Evolutionary conservation across 108 stramenopile species (phyloP).

Genomic region (Nannochloropsis salina): DNA sequence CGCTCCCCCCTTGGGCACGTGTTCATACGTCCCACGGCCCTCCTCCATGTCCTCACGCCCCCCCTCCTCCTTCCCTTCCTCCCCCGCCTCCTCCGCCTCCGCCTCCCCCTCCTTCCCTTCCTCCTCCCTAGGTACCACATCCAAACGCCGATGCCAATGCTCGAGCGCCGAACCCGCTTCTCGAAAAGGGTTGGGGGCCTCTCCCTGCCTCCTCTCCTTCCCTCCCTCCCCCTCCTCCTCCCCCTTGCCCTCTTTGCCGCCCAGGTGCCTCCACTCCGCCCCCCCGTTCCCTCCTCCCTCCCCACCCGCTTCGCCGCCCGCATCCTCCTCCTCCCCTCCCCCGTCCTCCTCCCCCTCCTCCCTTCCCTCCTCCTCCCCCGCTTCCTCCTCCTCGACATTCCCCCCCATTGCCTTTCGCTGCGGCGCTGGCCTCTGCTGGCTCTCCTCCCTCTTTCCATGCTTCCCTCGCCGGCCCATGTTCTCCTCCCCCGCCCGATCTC

Average conservation of each 20-base stretch:
- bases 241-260: slow-evolving; percentile 43
- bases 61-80: slow-evolving; percentile 27
- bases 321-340: slow-evolving; percentile 52
- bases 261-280: slow-evolving; percentile 58
- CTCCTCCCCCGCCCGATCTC: slow-evolving; percentile 42
- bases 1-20: slow-evolving; percentile 29
- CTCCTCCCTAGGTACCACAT: slow-evolving; percentile 44
- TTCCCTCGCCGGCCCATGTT: slow-evolving; percentile 21
- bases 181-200: slow-evolving; percentile 75
- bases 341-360: slow-evolving; percentile 52
- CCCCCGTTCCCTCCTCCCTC: slow-evolving; percentile 46
- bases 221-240: slow-evolving; percentile 43
- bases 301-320: slow-evolving; percentile 39
- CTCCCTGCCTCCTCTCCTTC: slow-evolving; percentile 26
- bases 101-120: slow-evolving; percentile 33
- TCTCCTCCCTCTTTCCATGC: slow-evolving; percentile 38
- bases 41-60: background rate
- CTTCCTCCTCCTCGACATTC: slow-evolving; percentile 42
- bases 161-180: slow-evolving; percentile 60
- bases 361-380: slow-evolving; percentile 52
- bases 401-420: background rate
- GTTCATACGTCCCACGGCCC: background rate
- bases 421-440: slow-evolving; percentile 28
- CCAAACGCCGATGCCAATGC: slow-evolving; percentile 55
- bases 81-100: slow-evolving; percentile 49